A percentile compares a stretch with the other conserved stretches of the same genome.
Evolutionary conservation across 768 basidiomycete genomes (phyloP).

Genomic region (Mycena chlorophos): DNA sequence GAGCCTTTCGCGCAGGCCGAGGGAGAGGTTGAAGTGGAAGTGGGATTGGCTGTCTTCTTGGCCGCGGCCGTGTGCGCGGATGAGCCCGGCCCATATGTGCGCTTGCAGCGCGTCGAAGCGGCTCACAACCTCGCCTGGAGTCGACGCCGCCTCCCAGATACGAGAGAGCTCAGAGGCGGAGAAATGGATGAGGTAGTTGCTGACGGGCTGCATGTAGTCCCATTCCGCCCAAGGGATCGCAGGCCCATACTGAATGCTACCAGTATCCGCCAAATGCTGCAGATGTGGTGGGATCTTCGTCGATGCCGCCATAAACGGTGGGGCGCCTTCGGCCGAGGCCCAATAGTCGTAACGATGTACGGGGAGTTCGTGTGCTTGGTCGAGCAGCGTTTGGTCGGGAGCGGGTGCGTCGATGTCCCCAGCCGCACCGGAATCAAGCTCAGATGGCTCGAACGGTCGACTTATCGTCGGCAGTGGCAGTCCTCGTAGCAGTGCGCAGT

Average conservation of each 20-base stretch:
- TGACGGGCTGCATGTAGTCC: slow-evolving; percentile 28
- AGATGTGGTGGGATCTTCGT: slow-evolving; percentile 24
- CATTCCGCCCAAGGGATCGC: slow-evolving; percentile 32
- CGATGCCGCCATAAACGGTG: slow-evolving; percentile 16
- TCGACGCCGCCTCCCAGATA: slow-evolving; percentile 33
- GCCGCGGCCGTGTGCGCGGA: slow-evolving; percentile 29
- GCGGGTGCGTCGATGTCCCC: slow-evolving; percentile 31
- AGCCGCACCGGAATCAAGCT: slow-evolving; percentile 30
- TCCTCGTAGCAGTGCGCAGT: slow-evolving; percentile 22
- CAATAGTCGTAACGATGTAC: slow-evolving; percentile 34
- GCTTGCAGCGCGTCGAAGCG: slow-evolving; percentile 39
- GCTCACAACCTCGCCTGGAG: slow-evolving; percentile 24
- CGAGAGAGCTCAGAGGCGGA: slow-evolving; percentile 27
- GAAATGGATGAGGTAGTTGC: slow-evolving; percentile 29
- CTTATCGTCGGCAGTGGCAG: slow-evolving; percentile 14
- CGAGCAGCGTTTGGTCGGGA: slow-evolving; percentile 26
- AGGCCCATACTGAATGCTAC: slow-evolving; percentile 19
- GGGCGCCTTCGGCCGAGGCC: slow-evolving; percentile 27
- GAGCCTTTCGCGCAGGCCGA: slow-evolving; percentile 29
- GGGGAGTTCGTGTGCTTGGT: slow-evolving; percentile 25
- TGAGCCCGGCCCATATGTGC: slow-evolving; percentile 36
- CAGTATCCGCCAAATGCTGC: neutral
- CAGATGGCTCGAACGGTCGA: slow-evolving; percentile 32
- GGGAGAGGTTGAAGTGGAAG: slow-evolving; percentile 29
- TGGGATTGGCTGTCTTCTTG: slow-evolving; percentile 21